Conservation (phyloP, 768 basidiomycete genomes). For the Xerocomus brunneocitrinus region DNA sequence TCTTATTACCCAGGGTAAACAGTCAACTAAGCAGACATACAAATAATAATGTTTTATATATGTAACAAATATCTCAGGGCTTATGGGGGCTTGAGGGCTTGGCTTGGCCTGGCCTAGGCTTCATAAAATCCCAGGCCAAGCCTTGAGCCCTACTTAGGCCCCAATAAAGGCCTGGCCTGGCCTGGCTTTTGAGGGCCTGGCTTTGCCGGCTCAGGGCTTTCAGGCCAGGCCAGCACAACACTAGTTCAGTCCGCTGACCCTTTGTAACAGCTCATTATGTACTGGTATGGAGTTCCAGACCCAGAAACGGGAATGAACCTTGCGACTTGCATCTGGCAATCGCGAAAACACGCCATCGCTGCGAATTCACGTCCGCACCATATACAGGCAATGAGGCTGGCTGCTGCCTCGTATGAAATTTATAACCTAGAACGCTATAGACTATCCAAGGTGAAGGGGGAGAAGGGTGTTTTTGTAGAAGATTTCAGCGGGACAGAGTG, state of each 20-base stretch:
- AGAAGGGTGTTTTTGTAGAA: conserved; percentile 50
- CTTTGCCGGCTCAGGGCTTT: no score
- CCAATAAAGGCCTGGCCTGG: no score
- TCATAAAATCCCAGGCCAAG: no score
- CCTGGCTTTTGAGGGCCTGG: no score
- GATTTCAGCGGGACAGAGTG: conserved; percentile 62
- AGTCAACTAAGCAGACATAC: no score
- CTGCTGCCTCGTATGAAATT: conserved; percentile 69
- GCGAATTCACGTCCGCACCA: conserved; percentile 82
- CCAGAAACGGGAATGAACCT: conserved; percentile 76
- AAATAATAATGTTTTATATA: no score
- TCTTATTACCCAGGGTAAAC: no score
- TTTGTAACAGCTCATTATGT: conserved; percentile 63
- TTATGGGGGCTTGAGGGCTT: no score
- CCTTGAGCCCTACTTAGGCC: no score
- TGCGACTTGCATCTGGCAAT: conserved; percentile 95
- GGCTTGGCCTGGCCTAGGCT: no score
- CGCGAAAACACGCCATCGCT: conserved; percentile 73
- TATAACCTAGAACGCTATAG: conserved; percentile 77
- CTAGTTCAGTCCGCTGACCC: conserved; percentile 3
- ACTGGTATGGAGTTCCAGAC: conserved; percentile 91
- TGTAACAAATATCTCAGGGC: no score
- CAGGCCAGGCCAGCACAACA: no score
- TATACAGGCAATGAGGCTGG: conserved; percentile 76
- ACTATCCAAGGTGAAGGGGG: conserved; percentile 62